A percentile compares a stretch with the other conserved stretches of the same genome.
These are phyloP conservation scores for Chamaecrista fasciculata DNA, from an alignment of 306 rosid species.

Conservation along the genomic window DNA sequence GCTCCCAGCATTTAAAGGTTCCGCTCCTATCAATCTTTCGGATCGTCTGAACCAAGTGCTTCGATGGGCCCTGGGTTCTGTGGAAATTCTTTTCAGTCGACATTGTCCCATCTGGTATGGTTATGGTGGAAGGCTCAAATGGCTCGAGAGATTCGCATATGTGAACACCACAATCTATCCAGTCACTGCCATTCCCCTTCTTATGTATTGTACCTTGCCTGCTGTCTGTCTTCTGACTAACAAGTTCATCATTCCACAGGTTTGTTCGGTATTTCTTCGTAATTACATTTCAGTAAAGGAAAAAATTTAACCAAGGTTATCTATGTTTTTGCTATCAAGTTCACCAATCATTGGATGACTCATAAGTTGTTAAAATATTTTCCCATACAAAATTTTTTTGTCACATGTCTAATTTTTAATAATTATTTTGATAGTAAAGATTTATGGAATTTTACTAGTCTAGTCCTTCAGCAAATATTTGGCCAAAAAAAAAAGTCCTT, in stretches of 20 bases:
- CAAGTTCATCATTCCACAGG: slow-evolving; percentile 99
- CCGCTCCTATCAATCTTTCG: slow-evolving; percentile 97
- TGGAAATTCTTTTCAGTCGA: slow-evolving; percentile 89
- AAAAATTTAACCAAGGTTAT: no score
- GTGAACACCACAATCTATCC: slow-evolving; percentile 98
- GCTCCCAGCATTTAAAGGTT: slow-evolving; percentile 92
- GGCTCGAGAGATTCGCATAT: slow-evolving; percentile 93
- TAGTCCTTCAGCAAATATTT: no score
- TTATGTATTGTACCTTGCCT: slow-evolving; percentile 86
- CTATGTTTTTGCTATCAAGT: no score
- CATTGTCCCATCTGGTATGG: slow-evolving; percentile 99
- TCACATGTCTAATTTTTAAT: no score
- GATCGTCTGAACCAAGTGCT: slow-evolving; percentile 99
- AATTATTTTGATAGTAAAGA: no score
- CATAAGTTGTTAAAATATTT: no score
- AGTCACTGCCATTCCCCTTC: slow-evolving; percentile 85
- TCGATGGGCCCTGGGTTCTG: slow-evolving; percentile 97
- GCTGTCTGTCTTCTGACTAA: slow-evolving; percentile 96
- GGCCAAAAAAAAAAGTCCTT: no score
- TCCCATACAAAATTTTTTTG: no score
- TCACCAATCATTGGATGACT: no score
- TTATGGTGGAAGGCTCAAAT: slow-evolving; percentile 85
- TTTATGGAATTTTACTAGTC: no score
- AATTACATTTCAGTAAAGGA: not conserved
- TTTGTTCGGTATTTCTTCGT: slow-evolving; percentile 42